A percentile compares a stretch with the other conserved stretches of the same genome.
phyloP scores from a whole-genome alignment of 176 grass and related monocot species.

The Olyra latifolia region DNA sequence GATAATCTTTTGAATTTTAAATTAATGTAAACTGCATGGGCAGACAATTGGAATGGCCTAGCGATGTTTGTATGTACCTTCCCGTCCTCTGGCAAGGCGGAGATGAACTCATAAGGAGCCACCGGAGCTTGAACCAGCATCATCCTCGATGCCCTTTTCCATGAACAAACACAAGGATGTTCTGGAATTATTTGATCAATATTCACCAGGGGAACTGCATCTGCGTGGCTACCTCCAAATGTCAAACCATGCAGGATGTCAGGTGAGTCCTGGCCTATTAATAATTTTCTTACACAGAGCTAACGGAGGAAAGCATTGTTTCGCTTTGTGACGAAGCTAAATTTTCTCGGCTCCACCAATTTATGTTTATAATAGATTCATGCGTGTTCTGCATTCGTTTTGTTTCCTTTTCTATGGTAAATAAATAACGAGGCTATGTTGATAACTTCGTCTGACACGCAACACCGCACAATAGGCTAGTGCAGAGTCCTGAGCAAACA shows the following conservation, averaged over 20 bases:
- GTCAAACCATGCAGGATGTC: background rate
- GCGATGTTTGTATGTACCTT: conserved; percentile 24
- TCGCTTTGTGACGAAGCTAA: background rate
- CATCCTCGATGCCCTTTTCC: conserved; percentile 66
- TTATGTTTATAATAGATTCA: background rate
- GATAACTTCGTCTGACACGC: background rate
- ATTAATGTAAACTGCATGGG: background rate
- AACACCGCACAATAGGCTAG: conserved; percentile 17
- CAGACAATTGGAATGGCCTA: background rate
- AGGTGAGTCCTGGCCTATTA: too few relatives aligned
- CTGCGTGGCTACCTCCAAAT: background rate
- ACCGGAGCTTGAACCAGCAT: conserved; percentile 70
- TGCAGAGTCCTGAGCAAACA: conserved; percentile 36
- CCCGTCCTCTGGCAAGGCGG: conserved; percentile 30
- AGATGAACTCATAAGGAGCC: conserved; percentile 49
- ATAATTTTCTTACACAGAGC: background rate
- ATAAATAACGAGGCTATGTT: too few relatives aligned
- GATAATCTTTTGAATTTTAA: background rate
- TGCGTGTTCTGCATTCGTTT: background rate
- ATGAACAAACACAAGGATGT: conserved; percentile 56
- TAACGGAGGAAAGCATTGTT: background rate
- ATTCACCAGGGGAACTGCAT: background rate
- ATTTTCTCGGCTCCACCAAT: background rate
- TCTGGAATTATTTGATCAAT: background rate
- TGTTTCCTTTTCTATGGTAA: background rate